Conservation (phyloP, 2,329 filamentous ascomycete species). For the Colletotrichum sp. region DNA sequence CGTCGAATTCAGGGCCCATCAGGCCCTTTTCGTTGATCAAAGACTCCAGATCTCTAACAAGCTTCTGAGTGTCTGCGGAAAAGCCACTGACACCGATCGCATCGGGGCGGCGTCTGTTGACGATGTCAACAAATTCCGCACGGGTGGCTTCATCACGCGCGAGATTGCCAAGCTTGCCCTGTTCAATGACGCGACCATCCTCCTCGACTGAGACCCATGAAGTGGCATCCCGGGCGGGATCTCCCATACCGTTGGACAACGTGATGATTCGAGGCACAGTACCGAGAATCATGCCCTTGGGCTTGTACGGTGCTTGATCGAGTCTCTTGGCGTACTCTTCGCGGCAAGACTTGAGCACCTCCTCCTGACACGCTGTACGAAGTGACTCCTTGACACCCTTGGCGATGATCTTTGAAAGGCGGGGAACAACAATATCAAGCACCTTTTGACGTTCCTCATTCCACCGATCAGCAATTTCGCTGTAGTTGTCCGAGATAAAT, state of each 20-base stretch:
- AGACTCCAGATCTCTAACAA: conserved; percentile 81
- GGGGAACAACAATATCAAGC: conserved; percentile 79
- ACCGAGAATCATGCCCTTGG: conserved; percentile 88
- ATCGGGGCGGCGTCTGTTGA: conserved; percentile 83
- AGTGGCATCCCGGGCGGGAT: conserved; percentile 75
- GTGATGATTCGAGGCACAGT: conserved; percentile 87
- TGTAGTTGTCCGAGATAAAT: conserved; percentile 94
- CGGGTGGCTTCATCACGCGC: conserved; percentile 70
- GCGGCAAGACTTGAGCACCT: conserved; percentile 85
- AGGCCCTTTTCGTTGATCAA: conserved; percentile 81
- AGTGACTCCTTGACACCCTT: conserved; percentile 95
- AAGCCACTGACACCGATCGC: conserved; percentile 90
- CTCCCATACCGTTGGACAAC: conserved; percentile 84
- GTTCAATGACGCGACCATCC: conserved; percentile 86
- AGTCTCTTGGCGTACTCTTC: conserved; percentile 89
- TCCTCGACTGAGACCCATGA: conserved; percentile 95
- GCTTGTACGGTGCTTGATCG: conserved; percentile 95
- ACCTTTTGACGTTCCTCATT: conserved; percentile 87
- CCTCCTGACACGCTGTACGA: conserved; percentile 91
- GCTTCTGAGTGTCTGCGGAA: conserved; percentile 82
- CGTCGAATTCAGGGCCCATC: conserved; percentile 81
- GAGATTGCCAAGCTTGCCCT: conserved; percentile 85
- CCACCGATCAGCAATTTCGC: conserved; percentile 94
- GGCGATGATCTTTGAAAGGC: conserved; percentile 82
- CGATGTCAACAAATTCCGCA: conserved; percentile 77